These are phyloP conservation scores for Coemansia umbellata DNA, from an alignment of 192 early-diverging fungal genomes.

Conservation along the genomic window DNA sequence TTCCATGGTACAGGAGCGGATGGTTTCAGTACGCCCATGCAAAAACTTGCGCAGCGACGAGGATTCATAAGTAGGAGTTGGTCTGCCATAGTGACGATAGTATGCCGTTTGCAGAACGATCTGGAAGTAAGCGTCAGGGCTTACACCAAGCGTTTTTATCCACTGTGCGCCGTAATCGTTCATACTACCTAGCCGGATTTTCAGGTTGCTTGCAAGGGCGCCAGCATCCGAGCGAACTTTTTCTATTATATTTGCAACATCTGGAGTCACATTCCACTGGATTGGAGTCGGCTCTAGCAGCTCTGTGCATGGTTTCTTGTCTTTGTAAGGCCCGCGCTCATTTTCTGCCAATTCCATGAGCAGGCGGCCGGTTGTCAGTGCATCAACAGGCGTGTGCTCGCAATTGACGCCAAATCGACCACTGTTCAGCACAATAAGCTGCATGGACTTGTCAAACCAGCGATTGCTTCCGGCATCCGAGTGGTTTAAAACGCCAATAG, in stretches of 20 bases:
- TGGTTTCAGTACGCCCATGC: constrained; percentile 92
- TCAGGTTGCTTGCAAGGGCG: constrained; percentile 65
- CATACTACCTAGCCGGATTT: constrained; percentile 66
- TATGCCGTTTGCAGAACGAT: constrained; percentile 86
- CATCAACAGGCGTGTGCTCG: constrained; percentile 94
- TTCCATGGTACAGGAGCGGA: constrained; percentile 74
- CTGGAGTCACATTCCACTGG: constrained; percentile 63
- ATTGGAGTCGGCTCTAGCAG: constrained; percentile 58
- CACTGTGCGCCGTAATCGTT: constrained; percentile 76
- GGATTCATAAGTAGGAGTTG: constrained; percentile 72
- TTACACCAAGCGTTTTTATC: constrained; percentile 77
- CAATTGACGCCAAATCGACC: constrained; percentile 91
- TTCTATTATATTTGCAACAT: constrained; percentile 54
- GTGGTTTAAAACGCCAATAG: constrained; percentile 76
- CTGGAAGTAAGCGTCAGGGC: constrained; percentile 90
- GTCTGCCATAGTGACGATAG: constrained; percentile 65
- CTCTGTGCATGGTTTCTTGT: constrained; percentile 26
- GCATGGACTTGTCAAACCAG: constrained; percentile 97
- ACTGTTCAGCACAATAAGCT: constrained; percentile 77
- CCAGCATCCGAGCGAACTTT: constrained; percentile 62
- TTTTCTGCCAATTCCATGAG: constrained; percentile 64
- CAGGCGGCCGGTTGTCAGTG: constrained; percentile 79
- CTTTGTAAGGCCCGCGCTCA: constrained; percentile 19
- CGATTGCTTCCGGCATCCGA: constrained; percentile 74
- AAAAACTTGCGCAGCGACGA: constrained; percentile 67